A percentile compares a stretch with the other conserved stretches of the same genome.
Conservation (phyloP, 2,329 filamentous ascomycete species). For the Hortaea sp. region DNA sequence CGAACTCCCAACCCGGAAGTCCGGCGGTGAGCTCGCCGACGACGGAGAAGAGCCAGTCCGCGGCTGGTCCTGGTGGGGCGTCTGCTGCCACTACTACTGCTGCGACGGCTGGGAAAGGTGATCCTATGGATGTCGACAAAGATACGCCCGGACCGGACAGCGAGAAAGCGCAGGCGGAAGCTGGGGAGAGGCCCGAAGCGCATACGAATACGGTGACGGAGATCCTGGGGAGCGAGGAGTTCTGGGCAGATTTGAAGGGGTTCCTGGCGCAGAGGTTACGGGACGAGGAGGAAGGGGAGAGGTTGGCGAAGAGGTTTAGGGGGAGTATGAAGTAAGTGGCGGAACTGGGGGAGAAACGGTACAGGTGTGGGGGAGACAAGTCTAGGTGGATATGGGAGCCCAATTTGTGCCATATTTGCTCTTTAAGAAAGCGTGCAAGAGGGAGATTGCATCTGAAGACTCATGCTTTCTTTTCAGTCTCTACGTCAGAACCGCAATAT, state of each 20-base stretch:
- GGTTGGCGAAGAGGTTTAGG: constrained; percentile 58
- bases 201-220: constrained; percentile 13
- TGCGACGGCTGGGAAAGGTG: constrained; percentile 24
- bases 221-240: constrained; percentile 59
- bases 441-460: too few relatives aligned
- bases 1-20: constrained; percentile 10
- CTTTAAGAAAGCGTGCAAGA: too few relatives aligned
- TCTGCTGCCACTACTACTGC: constrained; percentile 10
- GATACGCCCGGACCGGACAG: constrained; percentile 18
- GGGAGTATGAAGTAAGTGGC: constrained; percentile 13
- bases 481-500: too few relatives aligned
- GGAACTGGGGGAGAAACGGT: too few relatives aligned
- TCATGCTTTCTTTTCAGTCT: too few relatives aligned
- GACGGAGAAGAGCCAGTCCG: constrained; percentile 29
- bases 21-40: constrained; percentile 30
- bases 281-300: constrained; percentile 55
- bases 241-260: constrained; percentile 77
- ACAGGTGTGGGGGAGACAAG: too few relatives aligned
- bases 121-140: constrained; percentile 25
- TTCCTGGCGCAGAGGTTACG: constrained; percentile 72
- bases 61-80: constrained; percentile 4
- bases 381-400: too few relatives aligned
- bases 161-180: constrained; percentile 23
- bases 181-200: constrained; percentile 24
- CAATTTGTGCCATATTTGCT: too few relatives aligned